Conservation (phyloP, 352 stramenopile species). For the Globisporangium heterothallicum region DNA sequence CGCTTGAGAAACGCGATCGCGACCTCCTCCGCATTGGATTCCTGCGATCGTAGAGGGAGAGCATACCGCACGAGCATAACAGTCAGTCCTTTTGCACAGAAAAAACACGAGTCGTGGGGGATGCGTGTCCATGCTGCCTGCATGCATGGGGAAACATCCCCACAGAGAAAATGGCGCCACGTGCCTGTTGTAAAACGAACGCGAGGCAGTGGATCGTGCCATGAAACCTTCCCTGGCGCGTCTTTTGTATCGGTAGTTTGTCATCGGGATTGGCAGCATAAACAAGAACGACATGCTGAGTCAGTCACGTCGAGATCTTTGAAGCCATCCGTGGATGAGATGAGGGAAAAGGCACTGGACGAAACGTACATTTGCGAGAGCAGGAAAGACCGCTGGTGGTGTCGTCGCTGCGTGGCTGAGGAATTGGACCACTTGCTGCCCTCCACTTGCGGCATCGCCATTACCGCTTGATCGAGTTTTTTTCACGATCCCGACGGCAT, state of each 20-base stretch:
- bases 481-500: slow-evolving; percentile 28
- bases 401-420: slow-evolving; percentile 17
- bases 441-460: too few relatives aligned
- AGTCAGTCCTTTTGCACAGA: too few relatives aligned
- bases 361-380: too few relatives aligned
- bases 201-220: slow-evolving; percentile 52
- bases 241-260: slow-evolving; percentile 12
- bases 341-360: too few relatives aligned
- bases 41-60: slow-evolving; percentile 10
- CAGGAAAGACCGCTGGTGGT: background rate
- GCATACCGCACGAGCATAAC: background rate
- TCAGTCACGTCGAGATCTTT: too few relatives aligned
- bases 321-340: too few relatives aligned
- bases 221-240: slow-evolving; percentile 28
- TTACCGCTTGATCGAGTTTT: slow-evolving; percentile 3
- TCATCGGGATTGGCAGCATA: background rate
- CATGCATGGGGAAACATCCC: background rate
- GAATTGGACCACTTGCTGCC: slow-evolving; percentile 35
- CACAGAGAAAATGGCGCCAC: background rate
- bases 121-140: background rate
- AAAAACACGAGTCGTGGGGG: too few relatives aligned
- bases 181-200: slow-evolving; percentile 30
- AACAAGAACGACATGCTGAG: background rate
- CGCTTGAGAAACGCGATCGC: slow-evolving; percentile 53
- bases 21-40: slow-evolving; percentile 24